phyloP scores from a whole-genome alignment of 306 rosid species.

The Nissolia schottii region DNA sequence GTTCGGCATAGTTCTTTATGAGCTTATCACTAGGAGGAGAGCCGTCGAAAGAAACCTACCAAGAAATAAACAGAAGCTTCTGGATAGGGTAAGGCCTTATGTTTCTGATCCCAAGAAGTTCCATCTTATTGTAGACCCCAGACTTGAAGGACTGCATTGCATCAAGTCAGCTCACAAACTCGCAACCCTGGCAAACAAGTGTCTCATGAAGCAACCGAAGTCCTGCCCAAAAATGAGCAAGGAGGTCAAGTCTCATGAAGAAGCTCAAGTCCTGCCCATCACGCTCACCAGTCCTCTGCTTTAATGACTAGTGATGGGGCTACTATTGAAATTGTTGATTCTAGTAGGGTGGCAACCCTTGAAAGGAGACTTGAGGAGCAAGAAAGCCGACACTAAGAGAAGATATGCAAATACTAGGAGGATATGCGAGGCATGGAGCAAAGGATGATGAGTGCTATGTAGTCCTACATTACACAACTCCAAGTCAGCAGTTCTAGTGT shows the following conservation, averaged over 20 bases:
- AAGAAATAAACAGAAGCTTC: conserved; percentile 77
- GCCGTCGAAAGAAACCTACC: conserved; percentile 95
- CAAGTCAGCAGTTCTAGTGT: no score
- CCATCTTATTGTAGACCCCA: conserved; percentile 72
- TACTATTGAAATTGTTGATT: no score
- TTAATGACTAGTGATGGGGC: no score
- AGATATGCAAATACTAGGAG: no score
- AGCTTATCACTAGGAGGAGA: conserved; percentile 93
- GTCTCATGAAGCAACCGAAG: conserved; percentile 84
- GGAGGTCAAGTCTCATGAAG: conserved; percentile 67
- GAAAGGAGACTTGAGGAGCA: no score
- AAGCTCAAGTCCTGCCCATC: no score
- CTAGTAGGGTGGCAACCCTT: no score
- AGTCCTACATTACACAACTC: no score
- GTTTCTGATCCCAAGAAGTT: conserved; percentile 75
- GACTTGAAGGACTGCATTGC: conserved; percentile 67
- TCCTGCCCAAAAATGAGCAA: conserved; percentile 94
- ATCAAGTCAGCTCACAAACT: conserved; percentile 78
- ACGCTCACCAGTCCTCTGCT: no score
- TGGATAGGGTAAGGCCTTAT: conserved; percentile 89
- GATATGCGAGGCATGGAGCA: no score
- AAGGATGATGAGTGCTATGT: no score
- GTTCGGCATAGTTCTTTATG: conserved; percentile 89
- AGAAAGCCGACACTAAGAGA: no score
- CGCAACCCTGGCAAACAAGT: conserved; percentile 75